Percentiles rank a stretch among this genome's conserved stretches.
These are phyloP conservation scores for Diaporthe sp. DNA, from an alignment of 2,329 filamentous ascomycete genomes.

Conservation along the genomic window DNA sequence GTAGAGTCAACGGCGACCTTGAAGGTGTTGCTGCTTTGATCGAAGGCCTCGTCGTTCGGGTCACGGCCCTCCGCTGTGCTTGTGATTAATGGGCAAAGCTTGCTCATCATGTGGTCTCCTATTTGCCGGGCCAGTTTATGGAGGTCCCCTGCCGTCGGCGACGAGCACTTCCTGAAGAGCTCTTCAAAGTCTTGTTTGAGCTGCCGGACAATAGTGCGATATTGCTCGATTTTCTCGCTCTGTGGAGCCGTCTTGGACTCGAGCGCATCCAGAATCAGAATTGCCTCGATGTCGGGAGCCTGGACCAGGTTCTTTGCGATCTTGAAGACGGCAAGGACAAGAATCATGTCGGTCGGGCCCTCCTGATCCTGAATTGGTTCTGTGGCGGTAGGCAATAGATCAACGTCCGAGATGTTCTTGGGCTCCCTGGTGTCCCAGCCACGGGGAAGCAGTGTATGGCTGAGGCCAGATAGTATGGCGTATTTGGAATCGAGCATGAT, in stretches of 20 bases:
- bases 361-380: constrained; percentile 65
- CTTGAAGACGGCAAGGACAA: constrained; percentile 64
- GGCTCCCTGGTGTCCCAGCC: constrained; percentile 70
- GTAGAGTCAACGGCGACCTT: constrained; percentile 64
- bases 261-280: constrained; percentile 61
- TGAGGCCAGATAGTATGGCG: constrained; percentile 70
- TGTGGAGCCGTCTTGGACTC: constrained; percentile 46
- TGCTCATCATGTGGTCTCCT: constrained; percentile 62
- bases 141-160: constrained; percentile 64
- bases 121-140: constrained; percentile 65
- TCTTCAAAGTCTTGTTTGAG: constrained; percentile 59
- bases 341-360: constrained; percentile 73
- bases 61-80: constrained; percentile 63
- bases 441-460: constrained; percentile 64
- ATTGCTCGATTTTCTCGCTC: constrained; percentile 56
- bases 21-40: constrained; percentile 67
- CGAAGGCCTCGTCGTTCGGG: constrained; percentile 63
- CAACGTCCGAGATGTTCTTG: constrained; percentile 70
- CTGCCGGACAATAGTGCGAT: constrained; percentile 56
- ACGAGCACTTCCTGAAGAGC: constrained; percentile 64
- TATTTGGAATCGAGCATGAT: constrained; percentile 70
- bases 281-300: constrained; percentile 62
- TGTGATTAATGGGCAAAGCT: constrained; percentile 62
- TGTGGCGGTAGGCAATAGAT: constrained; percentile 67
- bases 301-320: constrained; percentile 65